A percentile compares a stretch with the other conserved stretches of the same genome.
Evolutionary conservation across 2,329 filamentous ascomycete genomes (phyloP).

Genomic region (Byssoonygena ceratinophila): DNA sequence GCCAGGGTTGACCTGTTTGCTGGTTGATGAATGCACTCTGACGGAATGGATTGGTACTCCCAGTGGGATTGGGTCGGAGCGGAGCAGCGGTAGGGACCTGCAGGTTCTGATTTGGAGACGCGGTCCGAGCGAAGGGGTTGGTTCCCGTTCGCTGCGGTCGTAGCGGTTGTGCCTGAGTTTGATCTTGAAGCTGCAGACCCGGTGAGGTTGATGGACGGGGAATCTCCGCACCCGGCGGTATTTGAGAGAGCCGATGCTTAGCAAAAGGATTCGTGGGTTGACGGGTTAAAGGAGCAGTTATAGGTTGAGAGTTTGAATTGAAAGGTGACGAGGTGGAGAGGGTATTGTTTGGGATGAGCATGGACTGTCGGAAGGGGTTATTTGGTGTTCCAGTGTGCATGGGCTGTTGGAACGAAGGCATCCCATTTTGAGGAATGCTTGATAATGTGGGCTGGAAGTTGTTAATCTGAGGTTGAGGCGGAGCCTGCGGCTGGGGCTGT

Average conservation of each 20-base stretch:
- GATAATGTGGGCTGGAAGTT: slow-evolving; percentile 34
- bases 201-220: slow-evolving; percentile 8
- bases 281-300: slow-evolving; percentile 41
- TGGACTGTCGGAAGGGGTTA: slow-evolving; percentile 90
- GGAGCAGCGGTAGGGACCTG: slow-evolving; percentile 33
- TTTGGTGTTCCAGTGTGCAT: slow-evolving; percentile 43
- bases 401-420: slow-evolving; percentile 38
- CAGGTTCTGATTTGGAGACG: slow-evolving; percentile 31
- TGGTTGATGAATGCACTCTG: slow-evolving; percentile 86
- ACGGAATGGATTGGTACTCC: slow-evolving; percentile 87
- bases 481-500: slow-evolving; percentile 48
- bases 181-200: slow-evolving; percentile 23
- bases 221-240: slow-evolving; percentile 9
- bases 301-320: slow-evolving; percentile 32
- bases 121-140: slow-evolving; percentile 57
- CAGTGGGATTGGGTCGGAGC: slow-evolving; percentile 66
- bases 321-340: slow-evolving; percentile 28
- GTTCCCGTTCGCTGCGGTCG: slow-evolving; percentile 56
- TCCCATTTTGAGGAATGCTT: slow-evolving; percentile 42
- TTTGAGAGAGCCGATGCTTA: slow-evolving; percentile 40
- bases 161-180: slow-evolving; percentile 34
- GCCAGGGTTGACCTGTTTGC: slow-evolving; percentile 78
- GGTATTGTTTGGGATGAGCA: slow-evolving; percentile 51
- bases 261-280: slow-evolving; percentile 84
- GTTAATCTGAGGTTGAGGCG: slow-evolving; percentile 27